Evolutionary conservation across 139 green algal species (phyloP), one percentile per base, ranked within the genome.

Genomic region (Volvox reticuliferus): DNA sequence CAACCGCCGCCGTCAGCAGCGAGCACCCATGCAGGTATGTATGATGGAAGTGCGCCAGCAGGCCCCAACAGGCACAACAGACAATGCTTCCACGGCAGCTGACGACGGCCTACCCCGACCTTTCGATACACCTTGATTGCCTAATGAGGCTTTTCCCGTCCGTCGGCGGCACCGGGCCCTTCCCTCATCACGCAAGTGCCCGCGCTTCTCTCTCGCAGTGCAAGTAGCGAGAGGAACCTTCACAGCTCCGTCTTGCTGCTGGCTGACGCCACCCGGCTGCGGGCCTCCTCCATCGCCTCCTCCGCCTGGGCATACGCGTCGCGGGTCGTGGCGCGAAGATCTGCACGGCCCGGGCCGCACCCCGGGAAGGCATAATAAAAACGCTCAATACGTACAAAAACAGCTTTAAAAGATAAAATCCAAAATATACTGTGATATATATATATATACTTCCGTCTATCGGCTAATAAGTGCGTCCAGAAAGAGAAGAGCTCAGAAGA

Each of bases 231-330:
- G 19, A 69, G 19, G 62, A 69, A 69, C 14, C 30, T 5, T 81
- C 75, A 84, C 9, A 84, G 78, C 78, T 84, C 78, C 36, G 78
- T 84, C 78, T 84, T 84, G 78, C 78, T 28, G 77, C 35, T 22
- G 78, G 12, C 50, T 5, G 80, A 26, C 13, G 62, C 67, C 26
- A 30, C 67, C 84, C 68, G 80, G 21, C 76, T 35, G 9, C 68
- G 37, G 1, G 68, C 84, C 0, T 68, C 84, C 24, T 80, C 67
- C 84, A 89, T 89, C 14, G 84, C 84, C 36, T 89, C 84, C 16
- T 73, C 68, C 0, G 65, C 84, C 37, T 81, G 84, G 22, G 67
- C 3, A 69, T 89, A 89, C 12, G 67, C 84, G 28, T 81, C 84
- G 30, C 30, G 67, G 16, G 84, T 81, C 26, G 84, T 65, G 0